These are phyloP conservation scores for Seiridium unicorne DNA, from an alignment of 2,329 filamentous ascomycete species.

Conservation along the genomic window DNA sequence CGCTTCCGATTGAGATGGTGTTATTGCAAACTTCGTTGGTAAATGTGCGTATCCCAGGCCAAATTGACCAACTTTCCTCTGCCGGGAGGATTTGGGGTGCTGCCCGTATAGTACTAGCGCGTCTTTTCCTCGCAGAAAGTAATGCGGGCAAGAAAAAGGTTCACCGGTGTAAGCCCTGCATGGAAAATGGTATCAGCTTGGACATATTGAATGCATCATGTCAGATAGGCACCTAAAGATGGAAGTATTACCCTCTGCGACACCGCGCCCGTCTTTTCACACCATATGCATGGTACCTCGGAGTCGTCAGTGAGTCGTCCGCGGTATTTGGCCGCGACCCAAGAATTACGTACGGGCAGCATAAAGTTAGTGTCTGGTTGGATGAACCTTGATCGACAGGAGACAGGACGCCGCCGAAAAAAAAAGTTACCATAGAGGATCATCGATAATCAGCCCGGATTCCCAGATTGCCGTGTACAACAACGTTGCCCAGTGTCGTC, in stretches of 20 bases:
- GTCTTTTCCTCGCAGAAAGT: not conserved
- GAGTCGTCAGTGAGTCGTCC: not conserved
- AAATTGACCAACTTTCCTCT: not conserved
- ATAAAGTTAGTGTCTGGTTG: not conserved
- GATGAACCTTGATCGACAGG: conserved; percentile 7
- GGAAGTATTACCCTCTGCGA: not conserved
- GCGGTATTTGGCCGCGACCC: no score
- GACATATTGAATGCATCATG: not conserved
- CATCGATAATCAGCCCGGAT: not conserved
- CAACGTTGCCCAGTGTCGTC: not conserved
- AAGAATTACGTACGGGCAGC: not conserved
- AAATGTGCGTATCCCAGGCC: no score
- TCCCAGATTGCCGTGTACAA: not conserved
- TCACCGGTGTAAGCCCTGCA: conserved; percentile 5
- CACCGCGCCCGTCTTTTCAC: not conserved
- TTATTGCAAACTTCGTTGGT: not conserved
- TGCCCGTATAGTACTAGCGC: not conserved
- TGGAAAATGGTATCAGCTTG: not conserved
- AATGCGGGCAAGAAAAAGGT: not conserved
- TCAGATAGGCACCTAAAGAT: not conserved
- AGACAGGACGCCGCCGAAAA: not conserved
- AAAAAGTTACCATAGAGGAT: not conserved
- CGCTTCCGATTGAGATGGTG: not conserved
- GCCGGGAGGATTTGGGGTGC: not conserved
- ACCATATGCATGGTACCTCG: not conserved